phyloP scores from a whole-genome alignment of 495 filamentous ascomycete genomes.

The Niebla homalea region DNA sequence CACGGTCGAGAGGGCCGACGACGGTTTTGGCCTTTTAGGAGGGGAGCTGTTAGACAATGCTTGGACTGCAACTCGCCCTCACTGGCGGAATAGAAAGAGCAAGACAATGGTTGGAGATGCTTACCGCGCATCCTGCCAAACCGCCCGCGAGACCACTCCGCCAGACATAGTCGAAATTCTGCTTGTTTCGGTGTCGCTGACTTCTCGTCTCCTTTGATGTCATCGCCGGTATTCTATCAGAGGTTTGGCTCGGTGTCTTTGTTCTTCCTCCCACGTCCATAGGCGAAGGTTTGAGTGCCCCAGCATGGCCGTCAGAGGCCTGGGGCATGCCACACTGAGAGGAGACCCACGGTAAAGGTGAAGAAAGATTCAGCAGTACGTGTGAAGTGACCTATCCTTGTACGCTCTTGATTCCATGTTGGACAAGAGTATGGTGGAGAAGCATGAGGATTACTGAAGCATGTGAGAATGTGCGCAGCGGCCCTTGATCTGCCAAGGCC shows the following conservation, averaged over 20 bases:
- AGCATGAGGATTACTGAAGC: no score
- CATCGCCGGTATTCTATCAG: constrained; percentile 23
- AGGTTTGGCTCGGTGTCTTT: constrained; percentile 1
- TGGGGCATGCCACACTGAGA: constrained; percentile 8
- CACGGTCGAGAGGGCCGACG: constrained; percentile 89
- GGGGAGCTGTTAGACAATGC: neutral
- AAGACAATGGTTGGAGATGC: constrained; percentile 18
- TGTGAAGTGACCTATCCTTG: no score
- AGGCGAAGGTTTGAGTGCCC: constrained; percentile 7
- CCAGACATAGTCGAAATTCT: constrained; percentile 68
- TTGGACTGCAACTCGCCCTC: neutral
- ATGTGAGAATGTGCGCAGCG: no score
- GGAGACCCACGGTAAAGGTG: no score
- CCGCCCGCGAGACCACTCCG: constrained; percentile 76
- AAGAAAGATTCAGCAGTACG: no score
- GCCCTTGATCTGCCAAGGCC: no score
- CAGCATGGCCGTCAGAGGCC: constrained; percentile 11
- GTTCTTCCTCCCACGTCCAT: constrained; percentile 8
- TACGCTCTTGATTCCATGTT: no score
- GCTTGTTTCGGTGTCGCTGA: constrained; percentile 39
- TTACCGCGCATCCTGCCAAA: constrained; percentile 73
- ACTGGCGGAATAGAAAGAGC: neutral
- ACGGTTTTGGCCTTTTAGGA: constrained; percentile 74
- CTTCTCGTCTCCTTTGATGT: constrained; percentile 21
- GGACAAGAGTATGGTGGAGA: no score